A percentile compares a stretch with the other conserved stretches of the same genome.
phyloP scores from a whole-genome alignment of 2,329 filamentous ascomycete species.

The Phialemoniopsis sp. region DNA sequence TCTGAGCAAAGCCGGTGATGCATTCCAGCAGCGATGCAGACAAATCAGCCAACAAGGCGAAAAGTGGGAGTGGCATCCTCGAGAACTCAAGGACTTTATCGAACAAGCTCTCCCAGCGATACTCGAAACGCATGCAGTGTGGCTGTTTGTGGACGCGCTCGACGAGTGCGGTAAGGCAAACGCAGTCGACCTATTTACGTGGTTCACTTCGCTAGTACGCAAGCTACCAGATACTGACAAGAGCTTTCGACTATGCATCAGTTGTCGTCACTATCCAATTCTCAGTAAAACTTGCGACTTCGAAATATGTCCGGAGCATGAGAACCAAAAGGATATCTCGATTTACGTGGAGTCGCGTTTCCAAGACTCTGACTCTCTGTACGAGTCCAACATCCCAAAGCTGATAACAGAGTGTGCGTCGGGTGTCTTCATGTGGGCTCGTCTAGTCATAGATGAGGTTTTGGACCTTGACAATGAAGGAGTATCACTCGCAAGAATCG shows the following conservation, averaged over 20 bases:
- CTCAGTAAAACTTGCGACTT: conserved; percentile 11
- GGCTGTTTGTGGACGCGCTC: conserved; percentile 27
- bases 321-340: conserved; percentile 23
- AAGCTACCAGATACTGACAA: conserved; percentile 6
- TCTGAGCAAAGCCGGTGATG: conserved; percentile 7
- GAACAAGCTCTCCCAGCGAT: conserved; percentile 12
- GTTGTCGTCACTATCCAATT: conserved; percentile 25
- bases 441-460: conserved; percentile 17
- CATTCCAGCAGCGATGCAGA: conserved; percentile 1
- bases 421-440: conserved; percentile 31
- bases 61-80: conserved; percentile 19
- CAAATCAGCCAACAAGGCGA: conserved; percentile 4
- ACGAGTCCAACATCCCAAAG: background rate
- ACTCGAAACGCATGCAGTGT: conserved; percentile 12
- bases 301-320: conserved; percentile 21
- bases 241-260: conserved; percentile 21
- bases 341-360: conserved; percentile 21
- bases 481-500: conserved; percentile 9
- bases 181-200: conserved; percentile 11
- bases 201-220: conserved; percentile 16
- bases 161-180: conserved; percentile 23
- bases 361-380: too few relatives aligned
- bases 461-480: conserved; percentile 10
- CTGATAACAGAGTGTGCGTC: conserved; percentile 18
- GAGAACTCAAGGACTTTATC: conserved; percentile 15